Base-by-base conservation (phyloP, 208 protist species). In the Acanthamoeba castellanii region DNA sequence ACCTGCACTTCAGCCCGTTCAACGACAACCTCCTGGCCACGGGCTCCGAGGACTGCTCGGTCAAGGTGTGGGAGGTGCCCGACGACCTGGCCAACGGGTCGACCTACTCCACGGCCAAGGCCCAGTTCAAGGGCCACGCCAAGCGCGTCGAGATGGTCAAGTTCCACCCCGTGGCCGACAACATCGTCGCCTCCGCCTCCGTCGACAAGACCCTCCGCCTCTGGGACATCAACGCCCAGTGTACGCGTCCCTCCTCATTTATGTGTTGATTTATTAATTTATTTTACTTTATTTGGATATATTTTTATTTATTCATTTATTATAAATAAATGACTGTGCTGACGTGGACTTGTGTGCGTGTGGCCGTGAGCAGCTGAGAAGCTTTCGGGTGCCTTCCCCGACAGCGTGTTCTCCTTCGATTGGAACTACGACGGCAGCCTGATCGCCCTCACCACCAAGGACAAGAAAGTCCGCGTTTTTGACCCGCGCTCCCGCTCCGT, bases 1-100 rank as follows among this genome's bases (percentile, higher is more conserved):
- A 93, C 45, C 47, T 93, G 20, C 66, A 93, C 34, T 93, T 93
- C 89, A 93, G 70, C 70, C 89, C 89, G 25, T 93, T 93, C 42
- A 47, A 70, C 47, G 89, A 93, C 47, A 81, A 74, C 61, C 42
- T 93, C 59, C 66, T 93, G 27, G 61, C 66, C 42, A 93, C 89
- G 52, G 52, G 61, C 66, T 70, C 89, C 45, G 89, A 93, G 70
- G 89, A 93, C 45, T 70, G 89, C 42, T 55, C 37, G 30, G 74
- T 82, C 74, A 82, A 82, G 74, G 27, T 82, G 32, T 82, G 74
- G 74, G 74, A 82, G 74, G 74, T 82, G 34, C 74, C 74, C 22
- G 74, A 82, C 25, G 84, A 91, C 52, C n/a, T 70, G 18, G 84
- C 57, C 20, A 45, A 42, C 34, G 84, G 61, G 27, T 66, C 84